A percentile compares a stretch with the other conserved stretches of the same genome.
Evolutionary conservation across 1,284 basidiomycete genomes (phyloP).

Genomic region (Pseudozyma sp.): DNA sequence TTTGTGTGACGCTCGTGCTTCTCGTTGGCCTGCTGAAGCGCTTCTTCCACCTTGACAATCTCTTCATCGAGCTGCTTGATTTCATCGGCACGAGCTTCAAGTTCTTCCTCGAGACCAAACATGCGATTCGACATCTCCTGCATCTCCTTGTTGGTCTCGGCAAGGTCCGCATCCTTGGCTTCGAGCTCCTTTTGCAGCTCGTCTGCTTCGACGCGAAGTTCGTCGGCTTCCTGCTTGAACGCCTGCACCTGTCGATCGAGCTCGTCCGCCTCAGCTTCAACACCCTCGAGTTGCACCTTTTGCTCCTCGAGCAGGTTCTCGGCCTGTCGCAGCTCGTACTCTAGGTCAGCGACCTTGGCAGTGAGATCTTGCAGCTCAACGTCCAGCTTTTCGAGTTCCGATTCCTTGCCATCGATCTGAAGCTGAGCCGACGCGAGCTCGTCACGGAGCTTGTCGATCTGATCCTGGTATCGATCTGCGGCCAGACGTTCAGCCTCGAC

Average conservation of each 20-base stretch:
- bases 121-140: constrained; percentile 70
- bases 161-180: constrained; percentile 69
- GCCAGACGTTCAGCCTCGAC: constrained; percentile 42
- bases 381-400: constrained; percentile 61
- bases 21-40: constrained; percentile 73
- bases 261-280: constrained; percentile 50
- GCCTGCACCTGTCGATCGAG: constrained; percentile 45
- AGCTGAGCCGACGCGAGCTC: constrained; percentile 62
- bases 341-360: constrained; percentile 53
- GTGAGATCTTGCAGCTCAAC: constrained; percentile 48
- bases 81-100: constrained; percentile 68
- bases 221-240: constrained; percentile 65
- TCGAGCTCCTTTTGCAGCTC: constrained; percentile 50
- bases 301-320: constrained; percentile 66
- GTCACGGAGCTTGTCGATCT: constrained; percentile 57
- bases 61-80: constrained; percentile 72
- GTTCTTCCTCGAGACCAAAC: constrained; percentile 52
- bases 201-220: constrained; percentile 45
- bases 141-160: constrained; percentile 74
- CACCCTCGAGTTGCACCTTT: constrained; percentile 71
- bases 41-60: constrained; percentile 77
- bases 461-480: constrained; percentile 48
- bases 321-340: constrained; percentile 56
- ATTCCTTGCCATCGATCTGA: constrained; percentile 58
- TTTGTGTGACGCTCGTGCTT: constrained; percentile 53